Base-by-base conservation (phyloP, 2,329 filamentous ascomycete species). In the Lachnellula hyalina region DNA sequence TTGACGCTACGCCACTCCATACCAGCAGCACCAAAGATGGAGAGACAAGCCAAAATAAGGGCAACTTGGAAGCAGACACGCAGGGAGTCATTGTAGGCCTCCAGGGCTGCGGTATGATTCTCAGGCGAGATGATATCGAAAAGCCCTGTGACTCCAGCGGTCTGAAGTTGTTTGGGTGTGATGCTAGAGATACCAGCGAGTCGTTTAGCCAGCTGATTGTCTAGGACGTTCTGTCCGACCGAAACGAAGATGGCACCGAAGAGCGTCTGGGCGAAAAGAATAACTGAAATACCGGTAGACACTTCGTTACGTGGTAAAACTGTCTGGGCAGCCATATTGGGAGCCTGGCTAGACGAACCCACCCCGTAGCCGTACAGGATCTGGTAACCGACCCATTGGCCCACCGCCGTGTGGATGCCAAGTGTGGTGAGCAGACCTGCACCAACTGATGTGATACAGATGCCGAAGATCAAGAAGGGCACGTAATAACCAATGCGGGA, bases 81-180 rank as follows among this genome's bases (percentile, higher is more conserved):
- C 42, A 90, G 69, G 0, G 84, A 75, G 28, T 74, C 67, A 65
- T 87, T 89, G 71, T 89, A 90, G 0, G 76, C 79, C 0, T 62
- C 45, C 9, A 81, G 69, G 32, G 82, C 78, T 2, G 69, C 69
- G 2, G 63, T 54, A 2, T 81, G 65, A 55, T 70, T 74, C 48
- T 75, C 54, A 0, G 60, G 41, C 0, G 72, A 67, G 44, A 84
- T 74, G 15, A 69, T 66, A 0, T 70, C 62, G 59, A 76, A 74
- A 23, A 85, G 65, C 50, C 71, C 35, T 70, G 72, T 11, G 74
- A 70, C 3, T 83, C 70, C 0, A 78, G 75, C 75, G 75, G 56
- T 61, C 41, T 53, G n/a, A 45, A 62, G 56, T 32, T 44, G 44
- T 19, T 51, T 17, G 14, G 53, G 17, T 44, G 28, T 52, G 41